Evolutionary conservation across 305 asterid species (phyloP).

Genomic region (Fraxinus albicans): DNA sequence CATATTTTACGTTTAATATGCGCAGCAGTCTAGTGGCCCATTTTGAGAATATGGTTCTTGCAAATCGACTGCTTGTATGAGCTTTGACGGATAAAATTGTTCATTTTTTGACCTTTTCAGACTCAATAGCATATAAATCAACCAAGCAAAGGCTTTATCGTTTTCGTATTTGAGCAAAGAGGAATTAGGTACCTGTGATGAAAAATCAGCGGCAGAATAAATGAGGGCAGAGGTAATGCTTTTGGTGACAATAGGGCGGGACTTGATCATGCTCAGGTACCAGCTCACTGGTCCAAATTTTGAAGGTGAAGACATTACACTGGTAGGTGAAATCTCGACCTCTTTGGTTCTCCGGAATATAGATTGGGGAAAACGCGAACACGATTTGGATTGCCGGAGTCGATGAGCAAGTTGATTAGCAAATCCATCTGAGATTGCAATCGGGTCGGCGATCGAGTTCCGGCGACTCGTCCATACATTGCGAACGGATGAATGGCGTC

Average conservation of each 20-base stretch:
- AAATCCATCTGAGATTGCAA: constrained; percentile 2
- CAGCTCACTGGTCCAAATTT: constrained; percentile 53
- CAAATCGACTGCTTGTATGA: neutral
- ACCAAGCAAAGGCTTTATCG: neutral
- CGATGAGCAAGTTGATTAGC: constrained; percentile 20
- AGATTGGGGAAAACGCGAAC: constrained; percentile 44
- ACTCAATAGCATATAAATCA: neutral
- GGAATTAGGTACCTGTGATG: constrained; percentile 64
- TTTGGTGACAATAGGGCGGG: constrained; percentile 79
- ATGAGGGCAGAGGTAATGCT: constrained; percentile 70
- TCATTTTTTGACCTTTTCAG: neutral
- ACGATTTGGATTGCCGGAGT: constrained; percentile 40
- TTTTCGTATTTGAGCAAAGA: neutral
- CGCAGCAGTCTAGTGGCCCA: neutral
- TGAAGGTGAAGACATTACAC: constrained; percentile 20
- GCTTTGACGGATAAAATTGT: neutral
- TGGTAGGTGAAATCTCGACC: constrained; percentile 30
- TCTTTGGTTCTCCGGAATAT: constrained; percentile 34
- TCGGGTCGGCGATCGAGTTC: neutral
- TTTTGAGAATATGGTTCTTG: neutral
- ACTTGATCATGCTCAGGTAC: constrained; percentile 61
- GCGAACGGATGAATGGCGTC: neutral
- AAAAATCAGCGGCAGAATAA: constrained; percentile 80
- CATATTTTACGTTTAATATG: neutral
- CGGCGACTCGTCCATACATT: neutral